A percentile compares a stretch with the other conserved stretches of the same genome.
These are phyloP conservation scores for Cercophora sp. DNA, from an alignment of 495 filamentous ascomycete genomes.

Conservation along the genomic window DNA sequence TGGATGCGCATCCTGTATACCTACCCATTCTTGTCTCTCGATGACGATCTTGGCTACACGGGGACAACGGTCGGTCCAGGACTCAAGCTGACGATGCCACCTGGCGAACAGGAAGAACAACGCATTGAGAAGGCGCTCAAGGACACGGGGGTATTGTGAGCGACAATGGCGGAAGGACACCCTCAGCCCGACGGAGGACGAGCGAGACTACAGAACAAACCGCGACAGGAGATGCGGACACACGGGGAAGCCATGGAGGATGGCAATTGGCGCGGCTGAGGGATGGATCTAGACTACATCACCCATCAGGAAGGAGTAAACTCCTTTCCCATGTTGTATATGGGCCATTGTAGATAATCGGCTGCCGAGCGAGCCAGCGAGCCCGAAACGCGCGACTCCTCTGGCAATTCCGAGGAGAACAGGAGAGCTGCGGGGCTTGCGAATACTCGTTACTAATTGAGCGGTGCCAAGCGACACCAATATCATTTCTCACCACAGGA, in stretches of 20 bases:
- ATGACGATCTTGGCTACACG: too few species aligned
- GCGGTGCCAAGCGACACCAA: not conserved
- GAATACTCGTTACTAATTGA: not conserved
- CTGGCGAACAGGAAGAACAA: slow-evolving; percentile 33
- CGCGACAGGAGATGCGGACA: slow-evolving; percentile 4
- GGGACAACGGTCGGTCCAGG: too few species aligned
- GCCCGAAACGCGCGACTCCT: slow-evolving; percentile 13
- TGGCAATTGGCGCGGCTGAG: too few species aligned
- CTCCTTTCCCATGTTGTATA: slow-evolving; percentile 33
- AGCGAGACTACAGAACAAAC: not conserved
- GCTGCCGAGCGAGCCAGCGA: too few species aligned
- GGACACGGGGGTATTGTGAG: slow-evolving; percentile 39
- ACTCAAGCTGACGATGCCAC: slow-evolving; percentile 21
- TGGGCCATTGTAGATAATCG: slow-evolving; percentile 38
- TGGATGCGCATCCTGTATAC: slow-evolving; percentile 24
- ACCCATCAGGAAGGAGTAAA: slow-evolving; percentile 39
- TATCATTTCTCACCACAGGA: not conserved
- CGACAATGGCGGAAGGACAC: not conserved
- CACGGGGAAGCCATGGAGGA: too few species aligned
- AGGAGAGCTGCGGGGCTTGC: not conserved
- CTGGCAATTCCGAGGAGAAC: not conserved
- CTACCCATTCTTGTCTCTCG: slow-evolving; percentile 14
- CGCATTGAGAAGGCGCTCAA: slow-evolving; percentile 34
- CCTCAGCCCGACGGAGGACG: not conserved
- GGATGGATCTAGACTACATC: slow-evolving; percentile 29